Conservation (phyloP, 2,329 filamentous ascomycete genomes). For the Trichoderma gracile region DNA sequence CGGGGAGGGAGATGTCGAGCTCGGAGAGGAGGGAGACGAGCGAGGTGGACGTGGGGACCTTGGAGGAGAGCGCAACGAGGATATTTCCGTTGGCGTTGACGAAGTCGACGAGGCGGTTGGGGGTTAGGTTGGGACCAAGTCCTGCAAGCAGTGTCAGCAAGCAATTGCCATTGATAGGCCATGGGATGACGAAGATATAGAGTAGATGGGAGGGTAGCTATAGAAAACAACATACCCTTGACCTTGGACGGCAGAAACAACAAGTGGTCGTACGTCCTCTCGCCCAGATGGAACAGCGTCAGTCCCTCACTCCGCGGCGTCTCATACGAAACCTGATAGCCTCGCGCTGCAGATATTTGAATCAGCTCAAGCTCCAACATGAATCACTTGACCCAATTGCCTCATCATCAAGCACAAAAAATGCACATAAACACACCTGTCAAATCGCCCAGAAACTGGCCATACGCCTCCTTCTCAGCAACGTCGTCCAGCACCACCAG, state of each 20-base stretch:
- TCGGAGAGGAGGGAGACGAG: slow-evolving; percentile 80
- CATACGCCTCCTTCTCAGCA: slow-evolving; percentile 78
- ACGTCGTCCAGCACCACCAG: slow-evolving; percentile 84
- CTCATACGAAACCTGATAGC: slow-evolving; percentile 77
- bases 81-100: slow-evolving; percentile 91
- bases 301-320: slow-evolving; percentile 79
- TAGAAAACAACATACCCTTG: slow-evolving; percentile 62
- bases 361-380: slow-evolving; percentile 29
- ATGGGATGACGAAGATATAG: neutral
- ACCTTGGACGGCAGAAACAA: slow-evolving; percentile 84
- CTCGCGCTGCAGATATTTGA: slow-evolving; percentile 62
- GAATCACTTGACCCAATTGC: neutral
- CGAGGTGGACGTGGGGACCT: slow-evolving; percentile 67
- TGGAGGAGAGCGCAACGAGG: slow-evolving; percentile 77
- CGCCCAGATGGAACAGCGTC: slow-evolving; percentile 80
- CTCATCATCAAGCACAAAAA: neutral
- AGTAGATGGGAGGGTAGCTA: neutral
- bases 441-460: slow-evolving; percentile 74
- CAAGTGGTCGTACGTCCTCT: slow-evolving; percentile 87
- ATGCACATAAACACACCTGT: slow-evolving; percentile 54
- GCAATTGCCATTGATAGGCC: neutral
- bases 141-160: slow-evolving; percentile 48
- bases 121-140: slow-evolving; percentile 84
- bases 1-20: slow-evolving; percentile 83
- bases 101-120: slow-evolving; percentile 85